Conservation (phyloP, 106 monocot genomes). For the Apostasia ramifera region DNA sequence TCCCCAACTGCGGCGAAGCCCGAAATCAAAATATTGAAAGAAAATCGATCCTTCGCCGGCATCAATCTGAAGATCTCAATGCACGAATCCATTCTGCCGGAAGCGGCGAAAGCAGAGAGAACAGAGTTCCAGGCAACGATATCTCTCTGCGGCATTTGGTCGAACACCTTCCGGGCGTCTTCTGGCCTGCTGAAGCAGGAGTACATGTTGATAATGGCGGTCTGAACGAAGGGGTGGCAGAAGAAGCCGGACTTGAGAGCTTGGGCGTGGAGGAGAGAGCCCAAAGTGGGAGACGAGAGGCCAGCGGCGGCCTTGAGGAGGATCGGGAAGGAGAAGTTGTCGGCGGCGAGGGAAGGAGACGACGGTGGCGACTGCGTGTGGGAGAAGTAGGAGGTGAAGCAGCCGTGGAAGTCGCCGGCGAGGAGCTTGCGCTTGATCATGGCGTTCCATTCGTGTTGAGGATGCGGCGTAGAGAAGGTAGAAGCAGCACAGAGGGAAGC, state of each 20-base stretch:
- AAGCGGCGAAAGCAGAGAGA: conserved; percentile 21
- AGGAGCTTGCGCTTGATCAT: conserved; percentile 1
- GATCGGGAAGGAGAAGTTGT: conserved; percentile 52
- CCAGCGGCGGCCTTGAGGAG: conserved; percentile 27
- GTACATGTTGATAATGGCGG: conserved; percentile 33
- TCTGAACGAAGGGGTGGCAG: conserved; percentile 29
- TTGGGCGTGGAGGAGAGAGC: conserved; percentile 29
- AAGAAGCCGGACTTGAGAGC: conserved; percentile 33
- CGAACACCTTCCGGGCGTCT: conserved; percentile 36
- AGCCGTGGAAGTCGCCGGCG: not conserved
- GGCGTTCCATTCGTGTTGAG: conserved; percentile 2
- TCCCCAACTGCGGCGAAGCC: conserved; percentile 19
- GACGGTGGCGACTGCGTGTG: not conserved
- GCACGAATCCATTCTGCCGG: conserved; percentile 5
- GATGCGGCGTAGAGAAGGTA: not conserved
- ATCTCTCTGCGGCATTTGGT: conserved; percentile 43
- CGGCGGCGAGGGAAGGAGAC: conserved; percentile 16
- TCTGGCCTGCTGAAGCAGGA: conserved; percentile 10
- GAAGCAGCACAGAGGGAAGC: too few species aligned
- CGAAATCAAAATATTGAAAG: conserved; percentile 28
- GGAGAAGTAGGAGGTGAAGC: not conserved
- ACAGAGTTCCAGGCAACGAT: conserved; percentile 34
- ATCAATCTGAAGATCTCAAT: conserved; percentile 27
- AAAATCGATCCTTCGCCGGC: conserved; percentile 27
- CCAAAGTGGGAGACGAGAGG: not conserved